Conservation (phyloP, 2,329 filamentous ascomycete species). For the Pezicula rhizophila region DNA sequence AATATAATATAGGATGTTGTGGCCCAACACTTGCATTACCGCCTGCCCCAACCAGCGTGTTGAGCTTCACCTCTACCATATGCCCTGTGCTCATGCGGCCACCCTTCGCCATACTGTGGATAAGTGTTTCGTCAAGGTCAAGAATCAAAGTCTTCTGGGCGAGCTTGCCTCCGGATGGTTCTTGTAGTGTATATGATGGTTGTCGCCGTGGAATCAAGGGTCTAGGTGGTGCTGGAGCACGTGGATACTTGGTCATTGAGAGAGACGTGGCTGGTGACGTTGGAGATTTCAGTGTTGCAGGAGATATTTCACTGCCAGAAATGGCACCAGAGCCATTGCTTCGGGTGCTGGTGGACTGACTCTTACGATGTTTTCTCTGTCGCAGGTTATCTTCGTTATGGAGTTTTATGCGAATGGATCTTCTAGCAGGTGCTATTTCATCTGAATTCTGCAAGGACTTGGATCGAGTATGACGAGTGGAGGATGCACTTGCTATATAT, state of each 20-base stretch:
- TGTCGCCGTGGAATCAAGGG: constrained; percentile 85
- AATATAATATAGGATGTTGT: constrained; percentile 95
- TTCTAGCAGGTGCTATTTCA: constrained; percentile 60
- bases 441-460: constrained; percentile 55
- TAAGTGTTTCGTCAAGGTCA: constrained; percentile 93
- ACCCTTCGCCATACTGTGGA: constrained; percentile 96
- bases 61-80: constrained; percentile 96
- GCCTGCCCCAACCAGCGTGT: constrained; percentile 61
- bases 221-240: constrained; percentile 79
- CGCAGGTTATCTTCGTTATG: constrained; percentile 72
- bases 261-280: constrained; percentile 68
- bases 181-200: constrained; percentile 68
- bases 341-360: constrained; percentile 40
- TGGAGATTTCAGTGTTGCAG: constrained; percentile 84
- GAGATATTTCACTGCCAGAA: constrained; percentile 44
- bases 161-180: constrained; percentile 42
- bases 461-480: constrained; percentile 51
- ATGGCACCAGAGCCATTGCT: constrained; percentile 30
- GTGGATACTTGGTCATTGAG: constrained; percentile 81
- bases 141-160: constrained; percentile 91
- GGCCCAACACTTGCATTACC: constrained; percentile 65
- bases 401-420: constrained; percentile 87
- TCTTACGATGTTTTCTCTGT: constrained; percentile 65
- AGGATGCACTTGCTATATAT: constrained; percentile 9
- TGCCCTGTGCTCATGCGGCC: constrained; percentile 93